Base-by-base conservation (phyloP, 352 stramenopile genomes). In the Phytophthora sp. region DNA sequence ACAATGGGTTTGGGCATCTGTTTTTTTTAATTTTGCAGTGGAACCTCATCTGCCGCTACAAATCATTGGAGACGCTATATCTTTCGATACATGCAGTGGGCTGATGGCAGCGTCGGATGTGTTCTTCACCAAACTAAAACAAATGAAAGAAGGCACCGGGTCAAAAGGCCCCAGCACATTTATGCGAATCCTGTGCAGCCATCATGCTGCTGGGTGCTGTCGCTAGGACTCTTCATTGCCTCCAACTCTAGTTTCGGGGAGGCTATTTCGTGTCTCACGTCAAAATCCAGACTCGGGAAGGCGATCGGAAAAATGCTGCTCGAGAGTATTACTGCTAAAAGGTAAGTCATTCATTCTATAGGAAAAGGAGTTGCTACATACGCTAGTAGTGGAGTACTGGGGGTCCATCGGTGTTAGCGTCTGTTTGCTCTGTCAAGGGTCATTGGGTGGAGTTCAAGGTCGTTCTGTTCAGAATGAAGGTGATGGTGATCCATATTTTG, bases 271-370 rank as follows among this genome's bases (percentile, higher is more conserved):
- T 1, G 45, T 31, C 1, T 47, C 31, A 0, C 31, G 38, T 18
- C 42, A 63, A 29, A 46, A 35, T 26, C 18, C 2, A 2, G 55
- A 7, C 55, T 63, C 26, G 24, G 20, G 9, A 46, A 38, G 23
- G 24, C 41, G 12, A 18, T 63, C 1, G 23, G 13, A 5, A 38
- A 21, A 3, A n/a, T 49, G 11, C n/a, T n/a, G n/a, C 50, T 56
- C 20, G 53, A 55, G 8, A 27, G 29, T 11, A 29, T 57, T 7
- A 39, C 15, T 7, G 30, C n/a, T 36, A 39, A 62, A 18, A 30
- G 12, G 1, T 70, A 53, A 16, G 60, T 59, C 11, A 70, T 60
- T n/a, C n/a, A n/a, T n/a, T n/a, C n/a, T n/a, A n/a, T n/a, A n/a
- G n/a, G n/a, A n/a, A n/a, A n/a, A n/a, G n/a, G n/a, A n/a, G n/a